Evolutionary conservation across 306 rosid genomes (phyloP).

Genomic region (Cajanus cajan): DNA sequence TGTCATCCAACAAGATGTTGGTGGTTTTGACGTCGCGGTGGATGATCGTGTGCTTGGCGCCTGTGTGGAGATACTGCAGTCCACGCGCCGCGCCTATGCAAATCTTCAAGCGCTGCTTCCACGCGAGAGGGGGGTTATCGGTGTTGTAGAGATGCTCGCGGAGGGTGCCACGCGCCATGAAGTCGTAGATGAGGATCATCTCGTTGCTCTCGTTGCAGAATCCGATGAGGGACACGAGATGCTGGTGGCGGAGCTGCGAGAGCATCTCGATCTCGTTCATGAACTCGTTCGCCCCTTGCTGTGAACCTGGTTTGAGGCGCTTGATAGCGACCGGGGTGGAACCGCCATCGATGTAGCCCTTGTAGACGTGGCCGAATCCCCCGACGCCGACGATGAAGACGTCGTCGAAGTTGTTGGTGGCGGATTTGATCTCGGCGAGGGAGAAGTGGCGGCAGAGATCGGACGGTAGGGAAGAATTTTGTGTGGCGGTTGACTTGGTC

Average conservation of each 20-base stretch:
- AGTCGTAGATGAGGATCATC: slow-evolving; percentile 51
- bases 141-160: slow-evolving; percentile 51
- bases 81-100: slow-evolving; percentile 57
- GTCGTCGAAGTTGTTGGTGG: slow-evolving; percentile 45
- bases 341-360: slow-evolving; percentile 44
- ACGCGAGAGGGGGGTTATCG: slow-evolving; percentile 20
- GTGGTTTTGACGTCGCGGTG: slow-evolving; percentile 72
- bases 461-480: slow-evolving; percentile 28
- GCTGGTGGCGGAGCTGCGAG: slow-evolving; percentile 42
- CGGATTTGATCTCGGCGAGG: slow-evolving; percentile 29
- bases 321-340: slow-evolving; percentile 40
- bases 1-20: slow-evolving; percentile 50
- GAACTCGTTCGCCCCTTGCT: slow-evolving; percentile 47
- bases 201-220: slow-evolving; percentile 45
- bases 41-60: slow-evolving; percentile 41
- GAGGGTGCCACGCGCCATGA: slow-evolving; percentile 55
- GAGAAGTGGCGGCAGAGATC: slow-evolving; percentile 44
- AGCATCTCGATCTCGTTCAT: slow-evolving; percentile 51
- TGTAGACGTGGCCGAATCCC: slow-evolving; percentile 59
- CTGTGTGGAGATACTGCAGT: slow-evolving; percentile 52
- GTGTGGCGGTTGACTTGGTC: slow-evolving; percentile 19
- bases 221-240: slow-evolving; percentile 45
- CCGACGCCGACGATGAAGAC: slow-evolving; percentile 42
- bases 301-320: slow-evolving; percentile 48
- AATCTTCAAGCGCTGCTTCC: slow-evolving; percentile 51